These are phyloP conservation scores for Taphrina communis DNA, from an alignment of 1,139 yeast genomes.

Conservation along the genomic window DNA sequence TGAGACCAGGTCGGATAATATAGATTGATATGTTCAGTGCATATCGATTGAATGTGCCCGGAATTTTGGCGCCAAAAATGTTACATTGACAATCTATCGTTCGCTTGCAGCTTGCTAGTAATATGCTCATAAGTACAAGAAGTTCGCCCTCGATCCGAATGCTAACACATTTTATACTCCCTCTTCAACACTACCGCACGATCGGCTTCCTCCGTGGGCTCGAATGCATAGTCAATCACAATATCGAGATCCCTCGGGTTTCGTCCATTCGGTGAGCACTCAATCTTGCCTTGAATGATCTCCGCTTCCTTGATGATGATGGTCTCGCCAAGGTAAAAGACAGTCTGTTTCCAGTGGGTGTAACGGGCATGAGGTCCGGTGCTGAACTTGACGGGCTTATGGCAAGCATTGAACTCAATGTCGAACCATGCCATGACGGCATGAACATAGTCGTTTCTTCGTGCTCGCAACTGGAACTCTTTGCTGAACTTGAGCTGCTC, in stretches of 20 bases:
- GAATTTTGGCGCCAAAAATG: too few relatives aligned
- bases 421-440: conserved; percentile 96
- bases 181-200: conserved; percentile 57
- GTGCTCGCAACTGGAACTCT: conserved; percentile 71
- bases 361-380: conserved; percentile 58
- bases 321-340: conserved; percentile 81
- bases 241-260: conserved; percentile 71
- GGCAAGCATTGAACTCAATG: conserved; percentile 71
- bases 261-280: conserved; percentile 72
- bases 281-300: conserved; percentile 68
- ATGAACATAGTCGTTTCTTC: conserved; percentile 80
- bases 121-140: background rate
- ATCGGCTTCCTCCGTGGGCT: conserved; percentile 60
- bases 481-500: conserved; percentile 79
- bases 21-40: too few relatives aligned
- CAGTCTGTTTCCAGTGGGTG: conserved; percentile 91
- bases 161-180: conserved; percentile 69
- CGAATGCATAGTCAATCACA: conserved; percentile 57
- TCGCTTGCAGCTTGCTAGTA: background rate
- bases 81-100: background rate
- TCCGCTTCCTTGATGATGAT: conserved; percentile 81
- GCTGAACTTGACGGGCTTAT: conserved; percentile 54
- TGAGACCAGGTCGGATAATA: too few relatives aligned
- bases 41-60: too few relatives aligned
- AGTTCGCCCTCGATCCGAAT: background rate